These are phyloP conservation scores for Multifurca ochricompacta DNA, from an alignment of 768 basidiomycete species.

Conservation along the genomic window DNA sequence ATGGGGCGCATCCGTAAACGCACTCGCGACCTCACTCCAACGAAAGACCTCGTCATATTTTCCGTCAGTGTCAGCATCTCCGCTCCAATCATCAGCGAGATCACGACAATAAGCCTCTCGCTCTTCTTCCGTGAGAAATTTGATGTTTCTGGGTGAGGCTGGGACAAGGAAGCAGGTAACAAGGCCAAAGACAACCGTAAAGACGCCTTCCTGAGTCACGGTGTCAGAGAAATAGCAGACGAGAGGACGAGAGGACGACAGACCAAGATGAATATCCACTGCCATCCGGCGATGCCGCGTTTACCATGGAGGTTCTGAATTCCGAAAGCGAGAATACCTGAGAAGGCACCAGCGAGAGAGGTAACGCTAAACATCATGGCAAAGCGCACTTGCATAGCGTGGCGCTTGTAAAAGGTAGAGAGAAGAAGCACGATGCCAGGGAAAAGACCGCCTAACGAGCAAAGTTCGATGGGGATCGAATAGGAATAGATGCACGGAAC, in stretches of 20 bases:
- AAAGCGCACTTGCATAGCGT: slow-evolving; percentile 28
- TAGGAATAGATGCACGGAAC: not conserved
- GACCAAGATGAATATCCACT: slow-evolving; percentile 61
- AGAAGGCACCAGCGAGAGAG: slow-evolving; percentile 50
- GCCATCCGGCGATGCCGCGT: slow-evolving; percentile 49
- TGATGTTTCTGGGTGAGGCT: slow-evolving; percentile 34
- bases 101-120: slow-evolving; percentile 32
- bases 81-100: slow-evolving; percentile 28
- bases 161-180: slow-evolving; percentile 44
- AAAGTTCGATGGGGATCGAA: not conserved
- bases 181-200: slow-evolving; percentile 53
- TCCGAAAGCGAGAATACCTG: slow-evolving; percentile 54
- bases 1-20: slow-evolving; percentile 42
- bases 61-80: slow-evolving; percentile 34
- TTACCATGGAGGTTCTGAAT: slow-evolving; percentile 51
- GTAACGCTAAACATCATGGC: slow-evolving; percentile 39
- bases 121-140: slow-evolving; percentile 46
- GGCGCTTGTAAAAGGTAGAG: slow-evolving; percentile 26
- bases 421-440: slow-evolving; percentile 28
- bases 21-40: slow-evolving; percentile 46
- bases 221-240: not conserved
- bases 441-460: slow-evolving; percentile 36
- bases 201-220: slow-evolving; percentile 42
- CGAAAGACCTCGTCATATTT: slow-evolving; percentile 40
- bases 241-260: not conserved